Conservation (phyloP, 192 early-diverging fungal species). For the Pilobolus umbonatus region DNA sequence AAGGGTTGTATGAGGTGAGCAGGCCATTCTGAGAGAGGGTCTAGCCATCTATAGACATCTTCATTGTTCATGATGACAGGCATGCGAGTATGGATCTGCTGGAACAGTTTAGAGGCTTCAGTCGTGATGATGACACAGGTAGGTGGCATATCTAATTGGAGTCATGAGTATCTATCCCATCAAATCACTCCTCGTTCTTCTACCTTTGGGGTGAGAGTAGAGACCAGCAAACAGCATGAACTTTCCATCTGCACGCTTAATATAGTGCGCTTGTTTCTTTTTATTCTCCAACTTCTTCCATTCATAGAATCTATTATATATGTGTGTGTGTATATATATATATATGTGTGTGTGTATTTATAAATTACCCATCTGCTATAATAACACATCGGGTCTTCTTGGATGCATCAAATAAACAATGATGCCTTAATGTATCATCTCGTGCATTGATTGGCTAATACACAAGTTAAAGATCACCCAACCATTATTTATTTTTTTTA, state of each 20-base stretch:
- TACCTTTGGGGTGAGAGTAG: no score
- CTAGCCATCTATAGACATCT: constrained; percentile 45
- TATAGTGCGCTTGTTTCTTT: constrained; percentile 45
- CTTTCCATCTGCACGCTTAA: constrained; percentile 39
- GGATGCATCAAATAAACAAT: constrained; percentile 43
- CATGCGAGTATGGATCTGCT: constrained; percentile 55
- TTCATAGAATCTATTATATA: constrained; percentile 46
- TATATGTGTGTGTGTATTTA: constrained; percentile 1
- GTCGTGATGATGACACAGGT: constrained; percentile 54
- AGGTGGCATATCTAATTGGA: constrained; percentile 25
- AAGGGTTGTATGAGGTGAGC: constrained; percentile 40
- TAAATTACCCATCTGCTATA: constrained; percentile 51
- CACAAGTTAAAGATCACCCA: constrained; percentile 7
- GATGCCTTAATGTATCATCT: constrained; percentile 44
- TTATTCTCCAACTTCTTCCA: constrained; percentile 38
- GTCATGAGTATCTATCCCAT: constrained; percentile 1
- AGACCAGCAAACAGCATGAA: constrained; percentile 49
- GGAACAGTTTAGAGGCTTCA: constrained; percentile 31
- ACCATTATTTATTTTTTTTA: not conserved
- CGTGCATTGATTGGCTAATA: constrained; percentile 49
- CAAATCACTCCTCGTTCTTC: no score
- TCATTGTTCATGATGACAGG: constrained; percentile 49
- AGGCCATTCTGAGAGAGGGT: constrained; percentile 34
- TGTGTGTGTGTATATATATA: not conserved
- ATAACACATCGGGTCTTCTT: constrained; percentile 50